phyloP scores from a whole-genome alignment of 768 basidiomycete genomes.

The Vararia minispora region DNA sequence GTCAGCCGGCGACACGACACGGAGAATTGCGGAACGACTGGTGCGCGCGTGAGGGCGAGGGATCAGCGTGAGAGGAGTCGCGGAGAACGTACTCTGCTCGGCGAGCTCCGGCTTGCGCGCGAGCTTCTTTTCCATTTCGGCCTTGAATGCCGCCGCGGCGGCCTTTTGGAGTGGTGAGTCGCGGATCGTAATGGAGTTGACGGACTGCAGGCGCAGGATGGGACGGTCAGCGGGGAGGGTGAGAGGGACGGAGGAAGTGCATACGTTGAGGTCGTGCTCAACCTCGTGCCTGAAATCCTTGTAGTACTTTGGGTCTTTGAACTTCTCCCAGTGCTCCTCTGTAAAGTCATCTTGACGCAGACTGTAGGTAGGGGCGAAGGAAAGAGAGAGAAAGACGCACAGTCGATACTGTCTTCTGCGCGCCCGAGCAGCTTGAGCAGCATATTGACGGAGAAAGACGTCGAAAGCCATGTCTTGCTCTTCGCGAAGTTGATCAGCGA shows the following conservation, averaged over 20 bases:
- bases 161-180: conserved; percentile 11
- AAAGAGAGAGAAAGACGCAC: no score
- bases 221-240: background rate
- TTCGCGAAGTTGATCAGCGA: conserved; percentile 16
- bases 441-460: conserved; percentile 4
- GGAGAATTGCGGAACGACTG: conserved; percentile 18
- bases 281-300: conserved; percentile 11
- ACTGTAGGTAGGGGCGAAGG: no score
- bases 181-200: conserved; percentile 7
- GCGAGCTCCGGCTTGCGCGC: conserved; percentile 17
- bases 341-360: conserved; percentile 14
- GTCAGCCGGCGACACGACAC: conserved; percentile 22
- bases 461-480: conserved; percentile 15
- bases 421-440: conserved; percentile 7
- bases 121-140: conserved; percentile 16
- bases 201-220: conserved; percentile 4
- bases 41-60: no score
- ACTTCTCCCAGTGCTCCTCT: conserved; percentile 13
- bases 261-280: conserved; percentile 16
- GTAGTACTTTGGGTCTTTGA: conserved; percentile 13
- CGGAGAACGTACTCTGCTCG: conserved; percentile 10
- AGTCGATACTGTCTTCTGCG: conserved; percentile 4
- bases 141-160: conserved; percentile 9
- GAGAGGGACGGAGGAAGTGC: background rate
- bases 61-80: no score